Evolutionary conservation across 129 eudicot genomes (phyloP).

Genomic region (Calendula officinalis): DNA sequence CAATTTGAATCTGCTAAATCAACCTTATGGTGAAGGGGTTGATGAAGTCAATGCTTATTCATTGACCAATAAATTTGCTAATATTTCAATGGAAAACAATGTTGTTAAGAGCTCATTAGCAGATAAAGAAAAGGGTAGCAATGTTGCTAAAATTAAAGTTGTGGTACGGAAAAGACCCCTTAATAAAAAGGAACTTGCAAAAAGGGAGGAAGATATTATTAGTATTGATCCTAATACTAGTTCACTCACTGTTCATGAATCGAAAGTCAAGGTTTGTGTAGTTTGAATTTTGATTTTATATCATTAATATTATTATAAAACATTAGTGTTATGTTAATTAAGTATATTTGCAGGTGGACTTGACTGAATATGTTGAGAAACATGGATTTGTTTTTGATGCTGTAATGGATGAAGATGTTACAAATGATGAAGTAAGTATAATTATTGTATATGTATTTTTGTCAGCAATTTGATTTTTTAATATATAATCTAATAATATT

Average conservation of each 20-base stretch:
- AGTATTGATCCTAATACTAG: conserved; percentile 37
- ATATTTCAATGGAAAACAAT: conserved; percentile 54
- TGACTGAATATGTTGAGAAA: conserved; percentile 72
- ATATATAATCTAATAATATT: background rate
- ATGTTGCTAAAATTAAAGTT: conserved; percentile 93
- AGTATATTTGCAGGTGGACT: conserved; percentile 52
- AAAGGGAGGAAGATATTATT: conserved; percentile 62
- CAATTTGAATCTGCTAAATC: conserved; percentile 47
- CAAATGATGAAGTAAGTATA: conserved; percentile 57
- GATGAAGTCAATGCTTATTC: conserved; percentile 52
- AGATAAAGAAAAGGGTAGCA: conserved; percentile 67
- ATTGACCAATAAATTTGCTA: conserved; percentile 48
- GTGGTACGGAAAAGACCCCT: conserved; percentile 90
- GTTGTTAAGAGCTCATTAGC: conserved; percentile 45
- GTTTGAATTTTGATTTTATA: background rate
- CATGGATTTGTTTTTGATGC: conserved; percentile 76
- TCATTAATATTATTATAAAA: background rate
- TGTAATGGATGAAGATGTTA: conserved; percentile 57
- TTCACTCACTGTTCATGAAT: conserved; percentile 62
- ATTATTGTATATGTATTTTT: background rate
- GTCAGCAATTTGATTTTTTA: conserved; percentile 2
- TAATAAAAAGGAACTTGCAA: conserved; percentile 62
- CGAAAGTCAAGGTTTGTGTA: conserved; percentile 56
- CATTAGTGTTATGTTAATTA: background rate
- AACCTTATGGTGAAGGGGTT: conserved; percentile 44